Evolutionary conservation across 176 grass and related monocot genomes (phyloP).

Genomic region (Rhynchospora breviuscula): DNA sequence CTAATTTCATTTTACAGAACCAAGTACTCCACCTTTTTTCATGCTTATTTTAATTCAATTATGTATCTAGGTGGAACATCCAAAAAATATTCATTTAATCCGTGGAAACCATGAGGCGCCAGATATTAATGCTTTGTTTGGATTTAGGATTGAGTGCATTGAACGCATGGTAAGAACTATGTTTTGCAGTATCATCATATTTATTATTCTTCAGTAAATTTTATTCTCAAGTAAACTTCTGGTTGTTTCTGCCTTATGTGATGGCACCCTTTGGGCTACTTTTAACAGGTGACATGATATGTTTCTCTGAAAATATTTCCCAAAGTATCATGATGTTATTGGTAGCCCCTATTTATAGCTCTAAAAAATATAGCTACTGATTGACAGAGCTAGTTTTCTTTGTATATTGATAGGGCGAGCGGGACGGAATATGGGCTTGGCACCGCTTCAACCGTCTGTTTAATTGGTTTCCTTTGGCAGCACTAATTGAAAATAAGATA

Average conservation of each 20-base stretch:
- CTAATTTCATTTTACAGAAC: not conserved
- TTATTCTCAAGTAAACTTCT: not conserved
- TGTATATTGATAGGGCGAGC: constrained; percentile 61
- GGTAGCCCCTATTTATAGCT: not conserved
- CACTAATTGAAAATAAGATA: constrained; percentile 97
- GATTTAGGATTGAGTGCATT: constrained; percentile 96
- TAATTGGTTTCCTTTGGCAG: constrained; percentile 97
- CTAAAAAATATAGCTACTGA: not conserved
- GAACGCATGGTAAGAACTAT: constrained; percentile 78
- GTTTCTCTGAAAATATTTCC: not conserved
- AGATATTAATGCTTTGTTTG: constrained; percentile 99
- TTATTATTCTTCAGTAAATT: not conserved
- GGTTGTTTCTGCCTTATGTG: not conserved
- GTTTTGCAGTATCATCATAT: not conserved
- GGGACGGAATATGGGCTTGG: constrained; percentile 98
- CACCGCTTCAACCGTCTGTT: constrained; percentile 87
- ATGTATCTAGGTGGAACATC: constrained; percentile 79
- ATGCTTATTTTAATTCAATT: constrained; percentile 4
- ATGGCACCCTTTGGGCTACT: not conserved
- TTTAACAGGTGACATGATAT: no score
- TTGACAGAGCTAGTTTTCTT: constrained; percentile 25
- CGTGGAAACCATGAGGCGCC: constrained; percentile 97
- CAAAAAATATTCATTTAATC: constrained; percentile 97
- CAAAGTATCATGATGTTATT: not conserved
- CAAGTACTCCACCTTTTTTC: not conserved